Percentiles rank a stretch among this genome's conserved stretches.
phyloP scores from a whole-genome alignment of 176 grass and related monocot genomes.

The Aegilops speltoides region DNA sequence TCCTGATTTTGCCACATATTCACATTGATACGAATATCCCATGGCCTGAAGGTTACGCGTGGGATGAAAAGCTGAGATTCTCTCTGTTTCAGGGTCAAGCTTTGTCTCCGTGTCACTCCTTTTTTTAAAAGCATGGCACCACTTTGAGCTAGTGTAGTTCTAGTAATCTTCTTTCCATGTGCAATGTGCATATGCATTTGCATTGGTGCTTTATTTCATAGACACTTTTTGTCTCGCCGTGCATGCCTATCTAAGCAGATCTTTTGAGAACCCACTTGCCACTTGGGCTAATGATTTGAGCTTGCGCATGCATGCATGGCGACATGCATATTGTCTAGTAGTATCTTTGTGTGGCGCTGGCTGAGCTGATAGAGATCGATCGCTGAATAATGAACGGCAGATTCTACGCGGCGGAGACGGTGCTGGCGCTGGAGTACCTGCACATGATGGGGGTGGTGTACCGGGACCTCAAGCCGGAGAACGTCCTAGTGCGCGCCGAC shows the following conservation, averaged over 20 bases:
- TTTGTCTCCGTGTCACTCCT: constrained; percentile 42
- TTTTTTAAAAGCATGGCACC: constrained; percentile 40
- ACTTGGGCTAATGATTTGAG: constrained; percentile 40
- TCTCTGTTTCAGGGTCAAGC: constrained; percentile 42
- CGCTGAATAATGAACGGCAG: constrained; percentile 20
- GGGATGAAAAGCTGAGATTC: background rate
- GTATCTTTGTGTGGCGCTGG: background rate
- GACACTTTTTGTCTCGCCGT: constrained; percentile 35
- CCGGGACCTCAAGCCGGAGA: constrained; percentile 93
- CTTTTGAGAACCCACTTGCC: constrained; percentile 31
- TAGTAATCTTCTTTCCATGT: constrained; percentile 33
- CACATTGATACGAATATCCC: background rate
- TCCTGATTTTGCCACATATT: background rate
- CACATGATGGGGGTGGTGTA: constrained; percentile 99
- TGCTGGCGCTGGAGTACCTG: constrained; percentile 86
- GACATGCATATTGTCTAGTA: background rate
- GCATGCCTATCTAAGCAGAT: constrained; percentile 25
- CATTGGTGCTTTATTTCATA: constrained; percentile 22
- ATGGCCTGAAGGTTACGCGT: background rate
- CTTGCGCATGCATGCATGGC: constrained; percentile 4
- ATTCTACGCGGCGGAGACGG: constrained; percentile 87
- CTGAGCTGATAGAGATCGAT: background rate
- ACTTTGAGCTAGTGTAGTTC: constrained; percentile 28
- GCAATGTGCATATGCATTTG: constrained; percentile 5
- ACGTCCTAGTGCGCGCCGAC: constrained; percentile 78